phyloP scores from a whole-genome alignment of 352 stramenopile species.

The Phytophthora pinifolia region DNA sequence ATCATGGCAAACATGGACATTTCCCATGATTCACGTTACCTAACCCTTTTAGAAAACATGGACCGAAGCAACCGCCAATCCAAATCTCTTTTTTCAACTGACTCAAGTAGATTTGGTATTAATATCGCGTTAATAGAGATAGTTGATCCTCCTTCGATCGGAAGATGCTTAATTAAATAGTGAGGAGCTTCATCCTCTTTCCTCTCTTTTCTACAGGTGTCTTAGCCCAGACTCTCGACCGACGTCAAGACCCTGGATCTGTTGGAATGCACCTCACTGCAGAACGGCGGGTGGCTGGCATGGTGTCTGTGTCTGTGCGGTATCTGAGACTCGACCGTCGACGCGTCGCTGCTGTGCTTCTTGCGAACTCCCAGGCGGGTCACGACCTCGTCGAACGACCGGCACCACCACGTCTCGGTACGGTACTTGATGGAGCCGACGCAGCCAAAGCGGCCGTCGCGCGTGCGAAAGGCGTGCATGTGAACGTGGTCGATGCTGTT shows the following conservation, averaged over 20 bases:
- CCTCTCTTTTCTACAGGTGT: too few relatives aligned
- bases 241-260: conserved; percentile 20
- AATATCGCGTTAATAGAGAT: conserved; percentile 12
- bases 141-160: conserved; percentile 16
- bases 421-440: conserved; percentile 83
- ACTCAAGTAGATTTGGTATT: background rate
- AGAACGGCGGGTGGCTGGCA: conserved; percentile 18
- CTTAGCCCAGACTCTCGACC: conserved; percentile 26
- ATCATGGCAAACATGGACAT: too few relatives aligned
- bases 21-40: too few relatives aligned
- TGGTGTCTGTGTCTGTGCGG: conserved; percentile 19
- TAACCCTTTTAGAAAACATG: too few relatives aligned
- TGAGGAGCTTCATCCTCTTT: too few relatives aligned
- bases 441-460: conserved; percentile 57
- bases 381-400: conserved; percentile 76
- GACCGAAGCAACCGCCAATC: too few relatives aligned
- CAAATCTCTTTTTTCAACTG: too few relatives aligned
- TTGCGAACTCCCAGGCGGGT: conserved; percentile 35
- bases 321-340: conserved; percentile 13
- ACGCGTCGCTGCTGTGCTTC: conserved; percentile 8
- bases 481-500: conserved; percentile 91
- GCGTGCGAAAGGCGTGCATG: conserved; percentile 83
- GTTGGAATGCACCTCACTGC: conserved; percentile 18
- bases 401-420: conserved; percentile 87
- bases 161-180: conserved; percentile 30